These are phyloP conservation scores for Gamarada debralockiae DNA, from an alignment of 495 filamentous ascomycete species.

Conservation along the genomic window DNA sequence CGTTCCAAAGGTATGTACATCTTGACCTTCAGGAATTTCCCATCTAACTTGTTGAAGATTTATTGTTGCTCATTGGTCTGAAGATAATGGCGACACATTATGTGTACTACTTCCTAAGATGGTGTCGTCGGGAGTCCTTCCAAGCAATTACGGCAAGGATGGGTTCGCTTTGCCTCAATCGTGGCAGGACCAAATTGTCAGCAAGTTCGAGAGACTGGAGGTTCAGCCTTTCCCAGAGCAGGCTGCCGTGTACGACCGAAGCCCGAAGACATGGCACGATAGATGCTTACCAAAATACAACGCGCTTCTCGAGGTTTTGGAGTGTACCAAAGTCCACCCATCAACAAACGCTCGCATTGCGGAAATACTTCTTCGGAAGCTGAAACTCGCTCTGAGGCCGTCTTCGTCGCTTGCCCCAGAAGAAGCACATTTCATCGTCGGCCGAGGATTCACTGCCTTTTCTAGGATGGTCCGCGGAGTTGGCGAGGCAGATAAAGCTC, in stretches of 20 bases:
- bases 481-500: slow-evolving; percentile 44
- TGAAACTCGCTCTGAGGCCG: slow-evolving; percentile 53
- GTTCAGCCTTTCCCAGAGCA: slow-evolving; percentile 53
- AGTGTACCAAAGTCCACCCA: slow-evolving; percentile 44
- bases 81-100: slow-evolving; percentile 60
- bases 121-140: slow-evolving; percentile 47
- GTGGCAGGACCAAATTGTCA: slow-evolving; percentile 66
- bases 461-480: slow-evolving; percentile 44
- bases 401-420: slow-evolving; percentile 49
- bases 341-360: slow-evolving; percentile 51
- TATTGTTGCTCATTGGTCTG: slow-evolving; percentile 66
- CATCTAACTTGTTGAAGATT: slow-evolving; percentile 43
- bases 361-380: slow-evolving; percentile 49
- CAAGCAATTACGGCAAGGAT: slow-evolving; percentile 43
- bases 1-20: slow-evolving; percentile 65
- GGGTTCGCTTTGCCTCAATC: slow-evolving; percentile 57
- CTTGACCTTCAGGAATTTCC: not conserved
- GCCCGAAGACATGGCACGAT: slow-evolving; percentile 47
- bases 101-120: slow-evolving; percentile 68
- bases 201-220: slow-evolving; percentile 55
- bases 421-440: slow-evolving; percentile 54
- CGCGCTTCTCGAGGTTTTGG: slow-evolving; percentile 45
- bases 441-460: slow-evolving; percentile 51
- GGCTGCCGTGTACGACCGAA: slow-evolving; percentile 26
- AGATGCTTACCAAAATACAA: slow-evolving; percentile 53